These are phyloP conservation scores for Neophaeococcomyces aloes DNA, from an alignment of 2,329 filamentous ascomycete genomes.

Conservation along the genomic window DNA sequence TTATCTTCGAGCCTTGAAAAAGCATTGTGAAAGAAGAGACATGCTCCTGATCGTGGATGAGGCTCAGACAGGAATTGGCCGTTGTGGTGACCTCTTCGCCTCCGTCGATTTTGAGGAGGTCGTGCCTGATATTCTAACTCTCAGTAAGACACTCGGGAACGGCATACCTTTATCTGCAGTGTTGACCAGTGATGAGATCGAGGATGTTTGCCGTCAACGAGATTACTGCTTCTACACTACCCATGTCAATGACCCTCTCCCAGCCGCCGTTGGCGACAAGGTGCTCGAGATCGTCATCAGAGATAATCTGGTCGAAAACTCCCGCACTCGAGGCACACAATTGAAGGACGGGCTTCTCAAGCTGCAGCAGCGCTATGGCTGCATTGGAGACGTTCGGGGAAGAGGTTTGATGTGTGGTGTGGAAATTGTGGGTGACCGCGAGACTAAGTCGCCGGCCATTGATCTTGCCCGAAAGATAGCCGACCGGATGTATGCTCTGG, in stretches of 20 bases:
- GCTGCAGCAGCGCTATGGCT: conserved; percentile 44
- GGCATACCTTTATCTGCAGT: conserved; percentile 51
- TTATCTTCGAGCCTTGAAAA: conserved; percentile 47
- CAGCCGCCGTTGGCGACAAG: conserved; percentile 50
- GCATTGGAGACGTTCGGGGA: conserved; percentile 52
- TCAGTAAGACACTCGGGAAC: conserved; percentile 53
- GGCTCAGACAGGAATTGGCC: conserved; percentile 49
- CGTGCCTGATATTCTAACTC: conserved; percentile 48
- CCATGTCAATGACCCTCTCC: conserved; percentile 52
- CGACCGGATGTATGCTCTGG: conserved; percentile 40
- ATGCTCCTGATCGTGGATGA: conserved; percentile 53
- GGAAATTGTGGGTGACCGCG: conserved; percentile 45
- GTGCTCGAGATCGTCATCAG: conserved; percentile 52
- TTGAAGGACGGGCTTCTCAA: conserved; percentile 39
- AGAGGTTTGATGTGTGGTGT: conserved; percentile 49
- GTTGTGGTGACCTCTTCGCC: conserved; percentile 49
- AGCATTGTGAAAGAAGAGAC: conserved; percentile 43
- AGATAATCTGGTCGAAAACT: conserved; percentile 42
- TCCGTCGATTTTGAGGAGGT: conserved; percentile 43
- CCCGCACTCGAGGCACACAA: conserved; percentile 35
- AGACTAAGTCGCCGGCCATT: conserved; percentile 38
- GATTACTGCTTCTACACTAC: conserved; percentile 52
- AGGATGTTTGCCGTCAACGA: conserved; percentile 36
- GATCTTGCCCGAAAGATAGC: conserved; percentile 41
- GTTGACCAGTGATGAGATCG: conserved; percentile 45